phyloP scores from a whole-genome alignment of 2,329 filamentous ascomycete genomes.

The Sarocladium strictum region DNA sequence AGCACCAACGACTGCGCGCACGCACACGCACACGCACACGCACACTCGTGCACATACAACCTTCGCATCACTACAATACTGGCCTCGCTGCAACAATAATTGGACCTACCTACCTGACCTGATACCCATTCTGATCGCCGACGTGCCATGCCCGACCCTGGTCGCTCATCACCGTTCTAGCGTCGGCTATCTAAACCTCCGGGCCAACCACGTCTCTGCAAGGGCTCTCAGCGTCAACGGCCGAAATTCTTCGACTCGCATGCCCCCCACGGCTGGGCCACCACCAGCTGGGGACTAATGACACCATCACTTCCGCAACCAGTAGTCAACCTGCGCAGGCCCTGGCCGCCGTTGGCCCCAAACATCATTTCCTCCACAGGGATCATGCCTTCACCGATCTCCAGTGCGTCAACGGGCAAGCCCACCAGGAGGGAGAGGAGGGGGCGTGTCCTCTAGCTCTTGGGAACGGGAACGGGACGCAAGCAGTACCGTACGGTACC shows the following conservation, averaged over 20 bases:
- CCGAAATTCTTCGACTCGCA: conserved; percentile 1
- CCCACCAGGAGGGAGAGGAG: neutral
- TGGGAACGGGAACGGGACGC: too few species aligned
- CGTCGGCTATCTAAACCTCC: conserved; percentile 5
- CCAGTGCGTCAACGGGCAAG: neutral
- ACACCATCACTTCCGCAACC: conserved; percentile 6
- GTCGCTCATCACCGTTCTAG: conserved; percentile 5
- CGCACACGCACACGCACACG: too few species aligned
- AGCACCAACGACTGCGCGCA: too few species aligned
- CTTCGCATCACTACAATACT: too few species aligned
- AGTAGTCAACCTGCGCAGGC: neutral
- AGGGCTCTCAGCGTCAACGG: neutral
- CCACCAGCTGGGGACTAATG: conserved; percentile 1
- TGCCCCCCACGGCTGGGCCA: neutral
- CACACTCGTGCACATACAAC: too few species aligned
- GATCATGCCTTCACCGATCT: neutral
- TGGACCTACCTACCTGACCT: neutral
- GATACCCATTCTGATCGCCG: neutral
- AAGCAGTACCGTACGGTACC: too few species aligned
- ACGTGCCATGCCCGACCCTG: conserved; percentile 7
- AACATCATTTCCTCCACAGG: neutral
- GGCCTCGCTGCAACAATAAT: too few species aligned
- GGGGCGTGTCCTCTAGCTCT: neutral
- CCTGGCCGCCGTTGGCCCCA: conserved; percentile 5
- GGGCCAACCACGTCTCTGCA: neutral